Base-by-base conservation (phyloP, 805 yeast genomes). In the Danielia reshetovae region DNA sequence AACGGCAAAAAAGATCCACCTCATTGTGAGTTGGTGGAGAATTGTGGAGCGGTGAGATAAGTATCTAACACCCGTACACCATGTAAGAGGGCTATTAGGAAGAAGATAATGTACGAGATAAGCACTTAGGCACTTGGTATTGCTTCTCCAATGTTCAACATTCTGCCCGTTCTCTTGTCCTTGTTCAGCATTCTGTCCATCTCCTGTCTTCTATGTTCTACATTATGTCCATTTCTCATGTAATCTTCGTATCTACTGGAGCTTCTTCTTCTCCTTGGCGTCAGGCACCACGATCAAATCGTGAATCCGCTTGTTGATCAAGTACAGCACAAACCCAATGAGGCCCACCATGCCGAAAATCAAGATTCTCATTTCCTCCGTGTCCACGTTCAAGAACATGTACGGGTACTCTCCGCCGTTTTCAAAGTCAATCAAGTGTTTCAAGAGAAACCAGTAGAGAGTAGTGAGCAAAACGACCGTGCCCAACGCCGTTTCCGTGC, bases 321-420 rank as follows among this genome's bases (percentile, higher is more conserved):
- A 42, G 40, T 58, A 61, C 43, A 56, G 62, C 2, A 45, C 38
- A 34, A 58, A 65, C 7, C 60, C 65, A 19, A 51, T 45, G 6
- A 49, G 32, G 4, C 62, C 68, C 14, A 81, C 75, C 6, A 59
- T 45, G 0, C 52, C 58, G 51, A 81, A 81, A 14, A 81, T 72
- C 5, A 67, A 40, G 1, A 65, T 52, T 38, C 83, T 65, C 14
- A 55, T 55, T 7, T 59, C 57, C 21, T 62, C 70, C 5, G 58
- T 62, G 4, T 59, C 65, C 10, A 74, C 81, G 50, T 81, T 74
- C 48, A 82, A 60, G 50, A 82, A 82, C 7, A 80, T 83, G 50
- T 82, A 82, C 0, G 90, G 90, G 45, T 75, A 81, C 12, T 56
- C 61, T 2, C 71, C 79, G 6, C 74, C 74, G 16, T 42, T 51